phyloP scores from a whole-genome alignment of 2,329 filamentous ascomycete genomes.

The Claviceps spartinae region DNA sequence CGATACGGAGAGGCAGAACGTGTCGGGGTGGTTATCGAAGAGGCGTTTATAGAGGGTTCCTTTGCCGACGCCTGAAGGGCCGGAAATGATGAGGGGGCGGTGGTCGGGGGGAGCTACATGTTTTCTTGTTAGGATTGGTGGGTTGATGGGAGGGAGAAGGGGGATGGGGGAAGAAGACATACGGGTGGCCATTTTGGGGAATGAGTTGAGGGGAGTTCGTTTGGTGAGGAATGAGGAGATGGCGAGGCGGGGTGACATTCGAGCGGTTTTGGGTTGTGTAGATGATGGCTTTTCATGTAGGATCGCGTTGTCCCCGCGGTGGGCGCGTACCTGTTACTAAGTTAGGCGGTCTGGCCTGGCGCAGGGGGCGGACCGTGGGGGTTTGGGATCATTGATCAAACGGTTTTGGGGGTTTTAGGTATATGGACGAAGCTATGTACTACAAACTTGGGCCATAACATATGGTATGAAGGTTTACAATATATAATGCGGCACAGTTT shows the following conservation, averaged over 20 bases:
- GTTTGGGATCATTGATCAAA: too few relatives aligned
- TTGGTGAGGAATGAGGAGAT: background rate
- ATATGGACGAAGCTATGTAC: too few relatives aligned
- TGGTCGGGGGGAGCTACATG: constrained; percentile 26
- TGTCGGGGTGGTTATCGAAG: constrained; percentile 40
- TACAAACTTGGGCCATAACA: too few relatives aligned
- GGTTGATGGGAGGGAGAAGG: too few relatives aligned
- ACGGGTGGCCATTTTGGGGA: constrained; percentile 13
- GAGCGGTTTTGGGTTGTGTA: background rate
- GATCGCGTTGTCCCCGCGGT: background rate
- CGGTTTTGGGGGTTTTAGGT: too few relatives aligned
- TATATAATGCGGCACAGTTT: too few relatives aligned
- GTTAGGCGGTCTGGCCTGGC: too few relatives aligned
- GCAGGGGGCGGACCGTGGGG: too few relatives aligned
- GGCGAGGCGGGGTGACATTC: constrained; percentile 7
- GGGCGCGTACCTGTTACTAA: too few relatives aligned
- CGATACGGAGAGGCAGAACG: constrained; percentile 43
- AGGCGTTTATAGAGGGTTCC: constrained; percentile 64
- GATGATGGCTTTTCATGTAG: background rate
- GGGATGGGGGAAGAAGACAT: background rate
- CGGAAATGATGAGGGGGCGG: constrained; percentile 61
- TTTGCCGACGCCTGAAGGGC: constrained; percentile 67
- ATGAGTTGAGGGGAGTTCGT: background rate
- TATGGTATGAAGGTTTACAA: too few relatives aligned
- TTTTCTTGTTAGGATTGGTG: background rate